Evolutionary conservation across 1,139 yeast genomes (phyloP).

Genomic region (Protomyces inouyei): DNA sequence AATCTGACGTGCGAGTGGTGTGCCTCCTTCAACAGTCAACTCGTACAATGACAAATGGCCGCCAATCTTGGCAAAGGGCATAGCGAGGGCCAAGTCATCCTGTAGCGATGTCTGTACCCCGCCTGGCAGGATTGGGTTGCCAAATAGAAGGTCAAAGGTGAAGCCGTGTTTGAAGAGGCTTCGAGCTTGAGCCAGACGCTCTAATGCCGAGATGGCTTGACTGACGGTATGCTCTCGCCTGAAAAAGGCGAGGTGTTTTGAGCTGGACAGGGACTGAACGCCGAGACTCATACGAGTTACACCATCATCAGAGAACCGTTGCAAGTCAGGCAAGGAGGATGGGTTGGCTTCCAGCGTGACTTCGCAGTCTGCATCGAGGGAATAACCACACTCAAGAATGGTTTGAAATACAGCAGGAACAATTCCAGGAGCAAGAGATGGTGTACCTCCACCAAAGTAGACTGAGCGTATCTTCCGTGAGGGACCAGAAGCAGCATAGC

Average conservation of each 20-base stretch:
- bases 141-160: slow-evolving; percentile 23
- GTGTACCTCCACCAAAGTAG: slow-evolving; percentile 27
- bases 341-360: slow-evolving; percentile 26
- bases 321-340: slow-evolving; percentile 14
- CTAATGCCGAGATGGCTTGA: slow-evolving; percentile 6
- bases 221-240: slow-evolving; percentile 8
- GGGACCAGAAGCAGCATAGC: not conserved
- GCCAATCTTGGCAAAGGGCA: slow-evolving; percentile 17
- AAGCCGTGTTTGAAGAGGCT: slow-evolving; percentile 8
- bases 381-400: not conserved
- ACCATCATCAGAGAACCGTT: not conserved
- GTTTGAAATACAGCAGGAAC: slow-evolving; percentile 5
- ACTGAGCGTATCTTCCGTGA: slow-evolving; percentile 1
- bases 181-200: slow-evolving; percentile 1
- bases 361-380: not conserved
- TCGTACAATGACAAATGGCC: slow-evolving; percentile 23
- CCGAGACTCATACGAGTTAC: slow-evolving; percentile 23
- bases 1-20: slow-evolving; percentile 12
- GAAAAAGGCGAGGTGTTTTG: not conserved
- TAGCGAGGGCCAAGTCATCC: slow-evolving; percentile 8
- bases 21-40: slow-evolving; percentile 14
- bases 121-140: slow-evolving; percentile 1
- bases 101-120: not conserved
- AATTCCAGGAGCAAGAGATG: slow-evolving; percentile 10
- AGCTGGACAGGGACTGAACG: slow-evolving; percentile 10